Percentiles rank a stretch among this genome's conserved stretches.
Evolutionary conservation across 495 filamentous ascomycete genomes (phyloP).

Genomic region (Talaromyces wortmannii): DNA sequence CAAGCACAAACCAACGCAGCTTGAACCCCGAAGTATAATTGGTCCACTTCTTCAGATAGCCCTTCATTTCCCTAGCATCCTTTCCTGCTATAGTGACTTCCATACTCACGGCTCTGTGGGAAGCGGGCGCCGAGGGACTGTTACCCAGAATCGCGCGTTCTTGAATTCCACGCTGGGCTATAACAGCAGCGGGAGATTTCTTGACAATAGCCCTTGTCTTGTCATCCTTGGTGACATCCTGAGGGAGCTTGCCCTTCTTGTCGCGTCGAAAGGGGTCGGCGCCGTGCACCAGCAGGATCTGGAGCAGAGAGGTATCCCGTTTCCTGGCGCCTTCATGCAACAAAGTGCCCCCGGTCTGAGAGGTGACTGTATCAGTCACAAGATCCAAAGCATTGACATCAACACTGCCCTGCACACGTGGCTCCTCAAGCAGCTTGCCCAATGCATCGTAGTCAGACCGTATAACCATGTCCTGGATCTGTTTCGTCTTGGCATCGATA

Average conservation of each 20-base stretch:
- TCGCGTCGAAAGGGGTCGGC: conserved; percentile 97
- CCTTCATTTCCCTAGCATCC: conserved; percentile 93
- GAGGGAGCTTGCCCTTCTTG: conserved; percentile 88
- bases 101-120: conserved; percentile 39
- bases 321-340: conserved; percentile 89
- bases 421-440: conserved; percentile 74
- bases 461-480: conserved; percentile 70
- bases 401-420: conserved; percentile 72
- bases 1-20: conserved; percentile 93
- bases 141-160: conserved; percentile 91
- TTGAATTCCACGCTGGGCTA: conserved; percentile 91
- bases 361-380: conserved; percentile 69
- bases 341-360: conserved; percentile 75
- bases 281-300: conserved; percentile 85
- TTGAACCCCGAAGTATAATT: conserved; percentile 97
- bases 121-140: conserved; percentile 46
- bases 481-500: conserved; percentile 74
- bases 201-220: conserved; percentile 79
- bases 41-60: conserved; percentile 98
- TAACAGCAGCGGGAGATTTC: conserved; percentile 87
- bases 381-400: conserved; percentile 90
- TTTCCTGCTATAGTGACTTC: conserved; percentile 66
- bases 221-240: conserved; percentile 97
- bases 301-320: conserved; percentile 76
- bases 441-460: conserved; percentile 68